Evolutionary conservation across 768 basidiomycete genomes (phyloP).

Genomic region (Boletus speciosus): DNA sequence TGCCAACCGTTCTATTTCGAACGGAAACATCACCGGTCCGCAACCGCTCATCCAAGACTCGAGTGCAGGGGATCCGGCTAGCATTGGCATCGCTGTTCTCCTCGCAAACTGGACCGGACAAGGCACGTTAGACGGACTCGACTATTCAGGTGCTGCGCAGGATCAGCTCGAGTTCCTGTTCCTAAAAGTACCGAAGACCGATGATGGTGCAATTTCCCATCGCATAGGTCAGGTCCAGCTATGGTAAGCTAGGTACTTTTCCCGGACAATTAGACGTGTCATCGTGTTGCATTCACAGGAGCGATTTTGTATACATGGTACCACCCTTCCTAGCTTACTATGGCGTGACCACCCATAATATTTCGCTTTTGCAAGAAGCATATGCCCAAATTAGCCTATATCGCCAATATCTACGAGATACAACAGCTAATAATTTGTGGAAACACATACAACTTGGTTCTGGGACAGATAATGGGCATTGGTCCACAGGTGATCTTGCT

Average conservation of each 20-base stretch:
- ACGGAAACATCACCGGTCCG: conserved; percentile 43
- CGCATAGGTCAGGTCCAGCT: conserved; percentile 64
- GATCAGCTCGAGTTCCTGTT: conserved; percentile 66
- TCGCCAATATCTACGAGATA: conserved; percentile 58
- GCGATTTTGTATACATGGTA: conserved; percentile 81
- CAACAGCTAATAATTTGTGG: conserved; percentile 57
- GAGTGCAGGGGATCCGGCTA: conserved; percentile 75
- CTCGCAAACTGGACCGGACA: conserved; percentile 53
- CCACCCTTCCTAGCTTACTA: conserved; percentile 88
- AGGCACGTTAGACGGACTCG: conserved; percentile 35
- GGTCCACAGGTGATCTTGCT: conserved; percentile 63
- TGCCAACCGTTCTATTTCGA: conserved; percentile 41
- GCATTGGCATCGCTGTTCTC: conserved; percentile 69
- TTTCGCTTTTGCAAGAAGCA: conserved; percentile 56
- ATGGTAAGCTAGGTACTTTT: conserved; percentile 42
- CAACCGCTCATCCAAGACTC: conserved; percentile 57
- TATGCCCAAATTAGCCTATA: conserved; percentile 74
- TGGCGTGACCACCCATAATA: conserved; percentile 58
- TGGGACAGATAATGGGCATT: conserved; percentile 63
- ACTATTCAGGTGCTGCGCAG: conserved; percentile 61
- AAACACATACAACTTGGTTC: conserved; percentile 67
- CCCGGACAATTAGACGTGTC: neutral
- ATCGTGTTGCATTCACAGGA: conserved; percentile 40
- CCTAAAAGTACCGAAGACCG: conserved; percentile 53
- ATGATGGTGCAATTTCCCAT: conserved; percentile 82